phyloP scores from a whole-genome alignment of 768 basidiomycete species.

The Serpula lacrymans region DNA sequence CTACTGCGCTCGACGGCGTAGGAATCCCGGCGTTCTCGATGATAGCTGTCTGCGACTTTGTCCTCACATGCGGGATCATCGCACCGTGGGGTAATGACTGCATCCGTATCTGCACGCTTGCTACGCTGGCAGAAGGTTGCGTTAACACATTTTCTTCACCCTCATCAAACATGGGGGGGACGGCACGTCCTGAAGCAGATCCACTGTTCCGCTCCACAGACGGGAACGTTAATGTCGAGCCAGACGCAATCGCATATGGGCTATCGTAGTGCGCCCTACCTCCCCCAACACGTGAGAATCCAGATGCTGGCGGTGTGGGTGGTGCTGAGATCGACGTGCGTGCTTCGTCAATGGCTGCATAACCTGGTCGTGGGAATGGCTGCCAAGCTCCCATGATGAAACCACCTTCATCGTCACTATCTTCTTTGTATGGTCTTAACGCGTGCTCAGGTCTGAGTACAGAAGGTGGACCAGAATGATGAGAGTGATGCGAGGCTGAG shows the following conservation, averaged over 20 bases:
- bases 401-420: constrained; percentile 70
- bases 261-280: constrained; percentile 82
- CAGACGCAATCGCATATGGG: constrained; percentile 72
- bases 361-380: constrained; percentile 51
- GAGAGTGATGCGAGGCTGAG: constrained; percentile 38
- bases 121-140: constrained; percentile 46
- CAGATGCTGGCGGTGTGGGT: constrained; percentile 39
- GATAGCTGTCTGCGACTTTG: constrained; percentile 80
- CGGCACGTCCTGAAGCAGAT: constrained; percentile 13
- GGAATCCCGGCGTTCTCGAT: constrained; percentile 30
- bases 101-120: constrained; percentile 41
- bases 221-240: constrained; percentile 64
- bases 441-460: constrained; percentile 81
- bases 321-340: constrained; percentile 18
- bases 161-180: constrained; percentile 25
- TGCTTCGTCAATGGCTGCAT: constrained; percentile 14
- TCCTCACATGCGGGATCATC: constrained; percentile 67
- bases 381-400: constrained; percentile 97
- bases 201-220: constrained; percentile 46
- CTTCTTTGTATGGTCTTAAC: constrained; percentile 69
- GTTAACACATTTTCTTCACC: constrained; percentile 47
- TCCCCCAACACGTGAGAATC: constrained; percentile 85
- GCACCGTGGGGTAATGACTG: constrained; percentile 56
- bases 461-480: constrained; percentile 59
- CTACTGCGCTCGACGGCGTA: constrained; percentile 6